Evolutionary conservation across 371 early-diverging fungal species (phyloP), one percentile per base, ranked within the genome.

Genomic region (Zychaea mexicana): DNA sequence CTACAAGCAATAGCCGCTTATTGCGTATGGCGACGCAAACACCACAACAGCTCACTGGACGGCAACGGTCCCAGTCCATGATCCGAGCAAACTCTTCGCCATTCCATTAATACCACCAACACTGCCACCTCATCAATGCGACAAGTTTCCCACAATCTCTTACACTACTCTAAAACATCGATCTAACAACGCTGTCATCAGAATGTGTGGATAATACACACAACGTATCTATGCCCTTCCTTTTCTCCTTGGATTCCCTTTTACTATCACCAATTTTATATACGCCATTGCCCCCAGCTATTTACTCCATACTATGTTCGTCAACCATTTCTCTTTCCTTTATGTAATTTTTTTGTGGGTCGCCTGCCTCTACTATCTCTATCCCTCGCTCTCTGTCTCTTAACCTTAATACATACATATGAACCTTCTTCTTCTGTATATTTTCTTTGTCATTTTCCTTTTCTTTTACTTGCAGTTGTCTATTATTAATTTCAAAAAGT

Each of bases 61-160:
- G 53, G 17, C 24, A 28, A 45, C 63, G 63, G 24, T 63, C 63
- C 1, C 57, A 54, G 24, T 63, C 63, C 13, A 63, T 63, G 63
- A 47, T 46, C 17, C 63, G 63, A 15, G 52, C 57, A 17, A 57
- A 21, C 30, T 63, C 63, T 9, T 63, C 56, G 22, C 63, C 63
- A 53, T 24, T 17, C 12, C 15, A 24, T 27, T 15, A 27, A 53
- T 53, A 46, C 52, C 26, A 8, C 13, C 27, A 10, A 15, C 30
- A 13, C 17, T 30, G 30, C 15, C 30, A 13, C 17, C 27, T 53
- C n/a, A 53, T 24, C 30, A 30, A 49, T 24, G 13, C 26, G 22
- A 15, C 19, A 9, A 53, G n/a, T 19, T 17, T 24, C 52, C 2
- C 30, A 27, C 17, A 27, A 17, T 8, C n/a, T 22, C 17, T 52